Base-by-base conservation (phyloP, 1,139 yeast species). In the Geotrichum aggregatum region DNA sequence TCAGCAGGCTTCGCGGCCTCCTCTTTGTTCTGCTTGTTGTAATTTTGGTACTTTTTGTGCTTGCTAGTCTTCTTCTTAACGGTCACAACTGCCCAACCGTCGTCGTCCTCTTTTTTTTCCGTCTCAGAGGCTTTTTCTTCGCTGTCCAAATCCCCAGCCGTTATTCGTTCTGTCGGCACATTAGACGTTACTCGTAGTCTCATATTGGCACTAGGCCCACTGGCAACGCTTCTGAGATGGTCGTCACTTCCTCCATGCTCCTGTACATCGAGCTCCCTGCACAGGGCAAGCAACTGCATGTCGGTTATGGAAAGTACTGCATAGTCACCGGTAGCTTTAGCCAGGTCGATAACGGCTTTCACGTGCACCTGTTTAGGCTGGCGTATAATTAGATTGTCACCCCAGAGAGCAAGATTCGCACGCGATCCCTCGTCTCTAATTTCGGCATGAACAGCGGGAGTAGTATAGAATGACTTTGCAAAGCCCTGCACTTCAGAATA, bases 391-490 rank as follows among this genome's bases (percentile, higher is more conserved):
- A 73, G 60, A 22, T 57, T 53, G 50, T 83, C 86, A 36, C 83
- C 87, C 96, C 97, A 91, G 3, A 77, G 65, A 36, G 84, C 70
- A 50, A 92, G 72, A 63, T 91, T 92, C 59, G 79, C 80, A 68
- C 96, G 78, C 7, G 94, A 88, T 57, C 78, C 76, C 59, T 85
- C 96, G 71, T 94, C 98, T 64, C 79, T 83, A 64, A 94, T 82
- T 72, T 94, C 99, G 33, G 79, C 75, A 63, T 77, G 80, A 19
- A 94, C 98, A 1, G 96, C 91, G 1, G 98, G 98, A 0, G 98
- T 88, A 13, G 98, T 91, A 66, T 76, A 86, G 64, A 86, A 87
- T 18, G 71, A 69, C 22, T 76, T 70, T 0, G 96, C 97, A 64
- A 76, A 78, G 57, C 78, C 80, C 65, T 84, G 84, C 54, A 89